Evolutionary conservation across 2,329 filamentous ascomycete species (phyloP), one percentile per base, ranked within the genome.

Genomic region (Sarocladiaceae sp.): DNA sequence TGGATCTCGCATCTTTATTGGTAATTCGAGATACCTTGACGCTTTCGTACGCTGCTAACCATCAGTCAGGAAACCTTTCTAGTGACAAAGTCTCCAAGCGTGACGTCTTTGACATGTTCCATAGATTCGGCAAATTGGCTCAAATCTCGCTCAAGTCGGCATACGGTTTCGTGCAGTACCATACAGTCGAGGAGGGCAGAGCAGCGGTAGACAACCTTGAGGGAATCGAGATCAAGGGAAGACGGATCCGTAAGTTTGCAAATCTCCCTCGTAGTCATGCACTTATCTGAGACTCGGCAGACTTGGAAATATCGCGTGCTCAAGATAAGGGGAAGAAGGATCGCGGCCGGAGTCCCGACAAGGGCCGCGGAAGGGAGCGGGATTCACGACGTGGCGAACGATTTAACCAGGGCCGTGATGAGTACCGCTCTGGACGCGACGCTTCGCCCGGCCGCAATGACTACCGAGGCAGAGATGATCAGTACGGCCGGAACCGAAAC

Each of bases 71-170:
- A 45, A 98, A 97, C 59, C 74, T 98, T 10, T 90, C 89, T 2
- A 91, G 86, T 44, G 91, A 97, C 61, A 83, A 90, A 58, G 90
- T 95, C 12, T 93, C 88, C 6, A 97, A 97, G 65, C 80, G 85
- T 52, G 90, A 97, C 63, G 81, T 97, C 7, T 97, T 95, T 65
- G 85, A 95, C 58, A 75, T 91, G 15, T 97, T 98, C 59, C 82
- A 89, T 58, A 77, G 75, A 46, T 90, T 88, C 59, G 93, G 93
- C 44, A 83, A 83, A 49, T 72, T 98, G 37, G 91, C 90, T 2
- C 93, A 98, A 61, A 93, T 97, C 48, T 95, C 89, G 1, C 88
- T 97, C 55, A 97, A 97, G 64, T 89, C 93, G 52, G 90, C 90
- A 2, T 97, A 95, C 64, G 93, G 93, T 2, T 98, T 97, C 59